Percentiles rank a stretch among this genome's conserved stretches.
Evolutionary conservation across 2,329 filamentous ascomycete genomes (phyloP).

Genomic region (Elsinoe fawcettii): DNA sequence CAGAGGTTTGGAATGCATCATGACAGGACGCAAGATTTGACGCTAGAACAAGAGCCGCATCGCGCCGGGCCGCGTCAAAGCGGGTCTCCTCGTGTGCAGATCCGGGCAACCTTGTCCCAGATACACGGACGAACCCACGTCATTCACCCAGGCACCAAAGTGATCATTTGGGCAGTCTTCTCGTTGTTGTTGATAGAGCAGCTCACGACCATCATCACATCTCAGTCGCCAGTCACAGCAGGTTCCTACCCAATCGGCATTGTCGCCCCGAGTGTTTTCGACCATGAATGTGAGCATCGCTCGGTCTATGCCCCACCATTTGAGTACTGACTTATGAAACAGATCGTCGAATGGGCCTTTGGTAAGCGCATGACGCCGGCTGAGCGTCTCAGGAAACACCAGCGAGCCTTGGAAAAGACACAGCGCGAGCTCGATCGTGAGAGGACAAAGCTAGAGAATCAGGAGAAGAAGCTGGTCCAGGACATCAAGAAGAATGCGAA

Average conservation of each 20-base stretch:
- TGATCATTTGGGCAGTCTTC: not conserved
- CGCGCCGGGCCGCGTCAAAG: not conserved
- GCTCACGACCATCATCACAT: not conserved
- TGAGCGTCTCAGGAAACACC: slow-evolving; percentile 84
- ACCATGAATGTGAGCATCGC: slow-evolving; percentile 50
- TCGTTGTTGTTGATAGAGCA: not conserved
- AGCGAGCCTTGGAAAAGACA: slow-evolving; percentile 92
- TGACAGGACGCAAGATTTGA: not conserved
- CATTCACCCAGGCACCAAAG: slow-evolving; percentile 12
- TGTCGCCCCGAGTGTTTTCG: not conserved
- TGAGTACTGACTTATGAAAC: slow-evolving; percentile 15
- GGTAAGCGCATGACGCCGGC: slow-evolving; percentile 98
- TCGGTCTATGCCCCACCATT: not conserved
- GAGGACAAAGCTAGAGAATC: slow-evolving; percentile 90
- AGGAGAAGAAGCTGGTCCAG: slow-evolving; percentile 91
- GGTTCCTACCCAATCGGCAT: not conserved
- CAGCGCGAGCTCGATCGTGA: slow-evolving; percentile 94
- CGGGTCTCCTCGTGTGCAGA: not conserved
- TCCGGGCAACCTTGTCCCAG: slow-evolving; percentile 1
- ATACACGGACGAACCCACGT: slow-evolving; percentile 6
- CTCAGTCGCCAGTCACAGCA: not conserved
- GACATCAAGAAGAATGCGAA: slow-evolving; percentile 99
- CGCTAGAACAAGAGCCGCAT: slow-evolving; percentile 11
- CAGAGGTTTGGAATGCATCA: slow-evolving; percentile 14
- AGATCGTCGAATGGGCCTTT: slow-evolving; percentile 99